Percentiles rank a stretch among this genome's conserved stretches.
Evolutionary conservation across 75 land plant genomes (phyloP).

Genomic region (Ceratopteris richardii): DNA sequence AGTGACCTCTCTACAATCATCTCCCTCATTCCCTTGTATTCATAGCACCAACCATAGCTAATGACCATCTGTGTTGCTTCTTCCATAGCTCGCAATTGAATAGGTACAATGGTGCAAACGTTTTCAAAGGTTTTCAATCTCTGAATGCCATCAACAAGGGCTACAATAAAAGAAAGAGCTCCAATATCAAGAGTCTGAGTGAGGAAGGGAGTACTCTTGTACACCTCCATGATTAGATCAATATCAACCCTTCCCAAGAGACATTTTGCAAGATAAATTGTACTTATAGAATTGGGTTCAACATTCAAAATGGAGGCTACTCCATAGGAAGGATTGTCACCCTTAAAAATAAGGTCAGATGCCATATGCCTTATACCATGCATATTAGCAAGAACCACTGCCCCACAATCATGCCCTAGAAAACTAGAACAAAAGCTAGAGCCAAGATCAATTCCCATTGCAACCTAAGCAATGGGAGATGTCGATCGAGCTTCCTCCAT

Average conservation of each 20-base stretch:
- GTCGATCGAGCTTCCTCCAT: background rate
- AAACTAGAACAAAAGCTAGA: constrained; percentile 54
- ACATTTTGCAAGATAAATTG: constrained; percentile 54
- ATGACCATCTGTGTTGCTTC: no score
- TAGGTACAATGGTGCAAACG: constrained; percentile 47
- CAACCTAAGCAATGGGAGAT: constrained; percentile 27
- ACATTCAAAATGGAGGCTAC: constrained; percentile 23
- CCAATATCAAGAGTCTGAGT: constrained; percentile 64
- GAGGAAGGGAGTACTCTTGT: constrained; percentile 48
- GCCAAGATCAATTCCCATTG: constrained; percentile 62
- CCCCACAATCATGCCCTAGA: constrained; percentile 39
- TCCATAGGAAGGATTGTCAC: constrained; percentile 47
- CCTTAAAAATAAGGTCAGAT: constrained; percentile 48
- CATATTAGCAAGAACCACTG: constrained; percentile 40
- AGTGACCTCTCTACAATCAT: no score
- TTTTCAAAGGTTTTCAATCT: constrained; percentile 60
- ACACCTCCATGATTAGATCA: constrained; percentile 48
- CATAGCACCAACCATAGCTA: no score
- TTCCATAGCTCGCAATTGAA: constrained; percentile 54
- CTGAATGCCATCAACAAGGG: constrained; percentile 49
- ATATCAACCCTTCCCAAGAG: constrained; percentile 57
- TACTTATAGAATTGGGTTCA: constrained; percentile 41
- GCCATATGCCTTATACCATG: constrained; percentile 37
- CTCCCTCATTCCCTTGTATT: no score
- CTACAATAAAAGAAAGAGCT: constrained; percentile 59